Percentiles rank a stretch among this genome's conserved stretches.
These are phyloP conservation scores for Cutaneotrichosporon mucoides DNA, from an alignment of 1,284 basidiomycete genomes.

Conservation along the genomic window DNA sequence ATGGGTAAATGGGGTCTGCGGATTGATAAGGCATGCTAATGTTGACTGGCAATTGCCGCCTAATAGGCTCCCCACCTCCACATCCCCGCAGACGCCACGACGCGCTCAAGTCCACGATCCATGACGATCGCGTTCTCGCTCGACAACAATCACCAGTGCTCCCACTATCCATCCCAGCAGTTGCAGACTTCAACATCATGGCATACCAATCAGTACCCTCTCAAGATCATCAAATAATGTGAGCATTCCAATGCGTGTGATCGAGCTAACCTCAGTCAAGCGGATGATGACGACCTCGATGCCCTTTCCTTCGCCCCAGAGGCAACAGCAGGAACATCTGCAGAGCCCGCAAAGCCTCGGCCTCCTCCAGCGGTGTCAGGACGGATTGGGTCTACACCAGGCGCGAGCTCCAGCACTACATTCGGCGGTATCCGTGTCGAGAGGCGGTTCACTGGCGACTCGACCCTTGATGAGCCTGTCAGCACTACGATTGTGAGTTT, in stretches of 20 bases:
- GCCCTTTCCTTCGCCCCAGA: constrained; percentile 41
- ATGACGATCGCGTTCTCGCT: too few species aligned
- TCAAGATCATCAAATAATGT: constrained; percentile 35
- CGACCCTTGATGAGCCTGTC: constrained; percentile 88
- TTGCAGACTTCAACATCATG: constrained; percentile 17
- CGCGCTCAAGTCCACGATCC: too few species aligned
- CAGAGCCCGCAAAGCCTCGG: constrained; percentile 7
- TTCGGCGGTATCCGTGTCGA: constrained; percentile 76
- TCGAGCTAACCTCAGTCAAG: constrained; percentile 33
- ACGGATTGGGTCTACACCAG: constrained; percentile 60
- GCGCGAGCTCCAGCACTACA: constrained; percentile 22
- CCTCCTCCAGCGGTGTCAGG: constrained; percentile 56
- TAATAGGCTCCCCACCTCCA: too few species aligned
- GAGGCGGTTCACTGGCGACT: constrained; percentile 72
- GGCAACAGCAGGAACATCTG: constrained; percentile 1
- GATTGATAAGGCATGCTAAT: too few species aligned
- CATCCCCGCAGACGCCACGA: too few species aligned
- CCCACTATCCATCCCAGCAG: too few species aligned
- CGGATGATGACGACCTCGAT: constrained; percentile 50
- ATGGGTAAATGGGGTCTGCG: too few species aligned
- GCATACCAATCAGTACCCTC: constrained; percentile 27
- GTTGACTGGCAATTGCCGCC: too few species aligned
- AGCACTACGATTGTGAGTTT: constrained; percentile 74
- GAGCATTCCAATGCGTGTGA: constrained; percentile 5
- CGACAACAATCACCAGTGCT: too few species aligned